Base-by-base conservation (phyloP, 2,329 filamentous ascomycete species). In the Penicillium sp. region DNA sequence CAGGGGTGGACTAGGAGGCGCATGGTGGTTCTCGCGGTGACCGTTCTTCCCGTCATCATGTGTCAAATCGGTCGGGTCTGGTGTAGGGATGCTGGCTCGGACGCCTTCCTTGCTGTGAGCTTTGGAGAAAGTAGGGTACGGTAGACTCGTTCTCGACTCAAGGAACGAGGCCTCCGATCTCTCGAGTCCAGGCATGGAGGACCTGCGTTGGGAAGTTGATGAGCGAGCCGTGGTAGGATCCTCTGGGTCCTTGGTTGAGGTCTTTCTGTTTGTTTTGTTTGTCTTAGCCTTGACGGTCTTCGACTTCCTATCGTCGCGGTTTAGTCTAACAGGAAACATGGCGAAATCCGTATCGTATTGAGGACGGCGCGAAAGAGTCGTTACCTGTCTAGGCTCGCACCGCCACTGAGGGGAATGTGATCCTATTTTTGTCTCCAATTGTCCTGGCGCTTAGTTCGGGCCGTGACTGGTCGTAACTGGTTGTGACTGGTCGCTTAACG, bases 91-190 rank as follows among this genome's bases (percentile, higher is more conserved):
- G 55, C 73, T 72, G 33, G 69, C 61, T 69, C 85, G 82, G 53
- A 96, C 85, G 44, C 86, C 85, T 77, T 97, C 93, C 75, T 92
- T 94, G 80, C 91, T 96, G 74, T 96, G 91, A 13, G 89, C 89
- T 77, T 96, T 97, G 77, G 90, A 94, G 75, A 96, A 91, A 12
- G 83, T 82, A 1, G 92, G 91, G 71, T 96, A 96, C 7, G 90
- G 88, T 42, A 89, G 71, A 60, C 82, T 83, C 29, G 75, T 69
- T 61, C 76, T 78, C 48, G 77, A 78, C 49, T 78, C 77, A 55
- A 76, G 68, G 62, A 77, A 75, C 21, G 73, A 76, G 58, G 72
- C 68, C 45, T 63, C 70, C 41, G 70, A 66, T 49, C 63, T 71
- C 56, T 79, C 75, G 55, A 79, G 71, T 50, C 82, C 82, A 33